Percentiles rank a stretch among this genome's conserved stretches.
These are phyloP conservation scores for Sugiyamaella mastotermitis DNA, from an alignment of 805 yeast genomes.

Conservation along the genomic window DNA sequence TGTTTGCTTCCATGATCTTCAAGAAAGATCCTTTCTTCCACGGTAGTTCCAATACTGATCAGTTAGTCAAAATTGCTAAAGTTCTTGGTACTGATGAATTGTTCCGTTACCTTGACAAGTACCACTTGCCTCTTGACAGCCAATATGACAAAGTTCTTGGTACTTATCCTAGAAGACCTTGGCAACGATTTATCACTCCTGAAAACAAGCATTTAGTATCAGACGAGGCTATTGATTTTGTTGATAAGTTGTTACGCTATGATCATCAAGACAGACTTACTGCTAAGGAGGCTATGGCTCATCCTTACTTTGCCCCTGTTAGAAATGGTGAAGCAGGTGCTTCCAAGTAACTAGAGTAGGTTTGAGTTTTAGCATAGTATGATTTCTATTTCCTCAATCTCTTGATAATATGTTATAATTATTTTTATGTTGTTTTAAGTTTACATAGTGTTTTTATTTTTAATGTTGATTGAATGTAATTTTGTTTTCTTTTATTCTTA, in stretches of 20 bases:
- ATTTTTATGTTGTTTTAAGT: too few relatives aligned
- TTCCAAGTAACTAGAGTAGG: too few relatives aligned
- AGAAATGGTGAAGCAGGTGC: slow-evolving; percentile 13
- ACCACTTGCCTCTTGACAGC: slow-evolving; percentile 60
- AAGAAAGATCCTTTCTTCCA: slow-evolving; percentile 89
- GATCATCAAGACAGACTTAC: slow-evolving; percentile 88
- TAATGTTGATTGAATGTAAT: too few relatives aligned
- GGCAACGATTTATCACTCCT: slow-evolving; percentile 70
- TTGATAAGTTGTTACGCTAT: slow-evolving; percentile 71
- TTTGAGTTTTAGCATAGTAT: too few relatives aligned
- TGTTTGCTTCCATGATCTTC: slow-evolving; percentile 85
- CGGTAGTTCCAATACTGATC: slow-evolving; percentile 87
- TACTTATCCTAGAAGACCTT: slow-evolving; percentile 76
- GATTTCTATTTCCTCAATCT: too few relatives aligned
- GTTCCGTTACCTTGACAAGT: slow-evolving; percentile 60
- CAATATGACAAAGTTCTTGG: slow-evolving; percentile 72
- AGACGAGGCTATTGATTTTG: slow-evolving; percentile 71
- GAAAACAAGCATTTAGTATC: slow-evolving; percentile 63
- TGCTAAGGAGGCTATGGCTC: slow-evolving; percentile 82
- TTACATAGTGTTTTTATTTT: too few relatives aligned
- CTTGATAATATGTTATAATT: too few relatives aligned
- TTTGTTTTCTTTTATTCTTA: too few relatives aligned
- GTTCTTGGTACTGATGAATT: slow-evolving; percentile 83
- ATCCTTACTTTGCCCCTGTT: slow-evolving; percentile 37
- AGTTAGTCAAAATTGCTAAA: slow-evolving; percentile 80